Conservation (phyloP, 176 grass and related monocot species). For the Triticum dicoccoides region DNA sequence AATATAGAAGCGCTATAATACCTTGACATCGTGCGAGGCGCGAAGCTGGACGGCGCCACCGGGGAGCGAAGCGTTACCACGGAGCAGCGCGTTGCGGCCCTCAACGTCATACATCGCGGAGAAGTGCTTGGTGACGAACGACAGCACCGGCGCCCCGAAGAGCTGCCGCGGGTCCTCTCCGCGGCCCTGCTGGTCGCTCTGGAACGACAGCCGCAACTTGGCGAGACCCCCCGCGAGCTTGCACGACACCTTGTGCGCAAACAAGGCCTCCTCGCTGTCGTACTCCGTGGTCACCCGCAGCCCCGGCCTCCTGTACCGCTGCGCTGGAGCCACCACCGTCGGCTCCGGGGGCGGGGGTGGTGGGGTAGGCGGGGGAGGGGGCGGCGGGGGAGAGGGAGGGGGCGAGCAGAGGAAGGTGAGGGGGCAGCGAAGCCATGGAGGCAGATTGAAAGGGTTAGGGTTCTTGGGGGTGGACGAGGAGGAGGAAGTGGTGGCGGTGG, state of each 20-base stretch:
- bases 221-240: constrained; percentile 75
- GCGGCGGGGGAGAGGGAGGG: neutral
- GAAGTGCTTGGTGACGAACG: constrained; percentile 65
- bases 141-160: constrained; percentile 50
- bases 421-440: constrained; percentile 34
- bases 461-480: neutral
- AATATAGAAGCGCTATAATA: neutral
- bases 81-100: constrained; percentile 62
- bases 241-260: constrained; percentile 91
- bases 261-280: constrained; percentile 62
- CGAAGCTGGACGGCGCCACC: constrained; percentile 53
- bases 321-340: neutral
- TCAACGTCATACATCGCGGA: constrained; percentile 72
- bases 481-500: neutral
- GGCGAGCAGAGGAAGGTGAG: constrained; percentile 43
- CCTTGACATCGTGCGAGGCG: constrained; percentile 81
- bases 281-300: constrained; percentile 82
- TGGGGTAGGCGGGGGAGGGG: neutral
- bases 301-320: constrained; percentile 22
- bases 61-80: constrained; percentile 49
- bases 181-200: constrained; percentile 55
- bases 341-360: constrained; percentile 7
- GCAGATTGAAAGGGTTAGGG: constrained; percentile 30
- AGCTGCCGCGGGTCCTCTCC: constrained; percentile 25
- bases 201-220: constrained; percentile 89